Percentiles rank a stretch among this genome's conserved stretches.
phyloP scores from a whole-genome alignment of 2,329 filamentous ascomycete species.

The Trichophyton equinum region DNA sequence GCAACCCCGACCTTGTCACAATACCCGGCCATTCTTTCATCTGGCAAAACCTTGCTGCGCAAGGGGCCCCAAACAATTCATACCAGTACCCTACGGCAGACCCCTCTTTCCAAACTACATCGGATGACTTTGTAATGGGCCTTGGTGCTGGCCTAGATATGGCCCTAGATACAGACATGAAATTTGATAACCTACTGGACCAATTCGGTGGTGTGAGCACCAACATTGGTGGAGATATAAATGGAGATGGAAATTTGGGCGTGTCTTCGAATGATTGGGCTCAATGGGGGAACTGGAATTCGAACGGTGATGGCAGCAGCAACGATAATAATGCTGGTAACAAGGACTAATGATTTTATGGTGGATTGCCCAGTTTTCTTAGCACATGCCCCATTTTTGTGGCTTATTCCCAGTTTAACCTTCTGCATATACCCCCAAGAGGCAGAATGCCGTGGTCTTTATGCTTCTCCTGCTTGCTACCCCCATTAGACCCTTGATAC shows the following conservation, averaged over 20 bases:
- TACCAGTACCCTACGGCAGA: slow-evolving; percentile 15
- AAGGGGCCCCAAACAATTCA: slow-evolving; percentile 7
- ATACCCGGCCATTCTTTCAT: slow-evolving; percentile 31
- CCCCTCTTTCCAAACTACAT: slow-evolving; percentile 15
- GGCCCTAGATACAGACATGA: slow-evolving; percentile 19
- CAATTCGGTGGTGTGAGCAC: background rate
- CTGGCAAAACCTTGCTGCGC: slow-evolving; percentile 26
- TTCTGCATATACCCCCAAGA: background rate
- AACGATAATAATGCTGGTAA: background rate
- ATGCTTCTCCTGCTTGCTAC: background rate
- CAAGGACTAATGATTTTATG: background rate
- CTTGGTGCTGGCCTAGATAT: slow-evolving; percentile 16
- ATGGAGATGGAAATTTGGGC: background rate
- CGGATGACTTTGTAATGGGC: slow-evolving; percentile 18
- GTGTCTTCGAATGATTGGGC: slow-evolving; percentile 6
- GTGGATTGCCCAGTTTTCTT: background rate
- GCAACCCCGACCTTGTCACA: slow-evolving; percentile 31
- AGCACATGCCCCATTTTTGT: background rate
- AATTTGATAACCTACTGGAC: slow-evolving; percentile 9
- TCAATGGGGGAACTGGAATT: slow-evolving; percentile 10
- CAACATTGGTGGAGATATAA: background rate
- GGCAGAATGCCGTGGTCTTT: background rate
- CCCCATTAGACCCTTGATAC: background rate
- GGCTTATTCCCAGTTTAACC: background rate
- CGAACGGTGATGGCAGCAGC: background rate